A percentile compares a stretch with the other conserved stretches of the same genome.
Evolutionary conservation across 2,329 filamentous ascomycete genomes (phyloP).

Genomic region (Trichoderma citrinoviride): DNA sequence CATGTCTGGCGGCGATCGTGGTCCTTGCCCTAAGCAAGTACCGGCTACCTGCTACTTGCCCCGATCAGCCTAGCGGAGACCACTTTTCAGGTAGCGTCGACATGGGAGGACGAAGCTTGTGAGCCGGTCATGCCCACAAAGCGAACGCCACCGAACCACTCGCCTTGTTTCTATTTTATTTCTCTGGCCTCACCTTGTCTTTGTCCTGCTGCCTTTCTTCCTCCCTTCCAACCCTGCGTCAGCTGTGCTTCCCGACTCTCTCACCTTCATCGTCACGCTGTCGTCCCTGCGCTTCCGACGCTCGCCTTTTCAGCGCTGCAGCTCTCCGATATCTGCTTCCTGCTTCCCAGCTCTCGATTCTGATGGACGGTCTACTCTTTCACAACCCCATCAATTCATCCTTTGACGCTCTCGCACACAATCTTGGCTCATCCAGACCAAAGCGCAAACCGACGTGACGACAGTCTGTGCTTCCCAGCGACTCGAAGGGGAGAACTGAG

Average conservation of each 20-base stretch:
- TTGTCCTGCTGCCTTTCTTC: background rate
- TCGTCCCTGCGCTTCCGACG: background rate
- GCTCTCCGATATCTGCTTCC: no score
- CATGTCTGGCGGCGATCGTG: constrained; percentile 14
- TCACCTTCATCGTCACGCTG: background rate
- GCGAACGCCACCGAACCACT: constrained; percentile 18
- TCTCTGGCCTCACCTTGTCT: constrained; percentile 10
- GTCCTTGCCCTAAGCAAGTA: constrained; percentile 19
- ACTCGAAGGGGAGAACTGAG: constrained; percentile 2
- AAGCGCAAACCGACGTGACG: constrained; percentile 21
- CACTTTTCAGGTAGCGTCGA: constrained; percentile 4
- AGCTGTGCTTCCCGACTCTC: background rate
- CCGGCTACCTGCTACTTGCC: constrained; percentile 12
- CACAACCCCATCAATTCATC: background rate
- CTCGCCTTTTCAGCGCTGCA: background rate
- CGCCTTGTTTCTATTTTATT: constrained; percentile 1
- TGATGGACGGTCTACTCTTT: constrained; percentile 22
- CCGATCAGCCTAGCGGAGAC: constrained; percentile 5
- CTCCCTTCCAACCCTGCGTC: background rate
- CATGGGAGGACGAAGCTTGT: background rate
- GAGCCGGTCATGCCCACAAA: constrained; percentile 18
- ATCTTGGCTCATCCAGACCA: constrained; percentile 4
- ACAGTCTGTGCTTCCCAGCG: background rate
- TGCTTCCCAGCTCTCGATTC: constrained; percentile 1
- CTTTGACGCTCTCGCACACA: constrained; percentile 3